These are phyloP conservation scores for Darksidea phi DNA, from an alignment of 495 filamentous ascomycete genomes.

Conservation along the genomic window DNA sequence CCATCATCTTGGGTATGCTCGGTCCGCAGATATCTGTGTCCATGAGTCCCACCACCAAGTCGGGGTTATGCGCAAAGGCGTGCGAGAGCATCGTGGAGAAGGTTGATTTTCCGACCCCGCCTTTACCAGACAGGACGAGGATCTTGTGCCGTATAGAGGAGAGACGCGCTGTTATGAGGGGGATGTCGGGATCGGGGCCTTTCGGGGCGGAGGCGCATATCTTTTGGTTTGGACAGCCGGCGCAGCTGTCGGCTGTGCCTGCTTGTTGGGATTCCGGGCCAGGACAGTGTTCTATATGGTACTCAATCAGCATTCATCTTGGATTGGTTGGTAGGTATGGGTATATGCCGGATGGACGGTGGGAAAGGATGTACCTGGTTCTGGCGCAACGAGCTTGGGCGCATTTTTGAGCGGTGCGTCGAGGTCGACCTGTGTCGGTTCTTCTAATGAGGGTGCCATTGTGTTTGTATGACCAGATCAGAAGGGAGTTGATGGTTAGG, in stretches of 20 bases:
- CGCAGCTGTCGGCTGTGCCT: constrained; percentile 83
- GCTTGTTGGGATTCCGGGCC: constrained; percentile 86
- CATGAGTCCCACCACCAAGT: constrained; percentile 82
- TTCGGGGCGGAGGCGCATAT: constrained; percentile 95
- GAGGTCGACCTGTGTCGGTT: constrained; percentile 63
- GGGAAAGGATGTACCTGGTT: constrained; percentile 60
- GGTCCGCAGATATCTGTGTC: constrained; percentile 97
- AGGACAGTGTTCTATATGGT: constrained; percentile 95
- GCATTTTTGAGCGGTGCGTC: constrained; percentile 65
- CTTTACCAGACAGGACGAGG: constrained; percentile 88
- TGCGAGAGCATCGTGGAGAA: constrained; percentile 84
- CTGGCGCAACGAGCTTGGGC: constrained; percentile 84
- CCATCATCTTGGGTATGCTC: constrained; percentile 96
- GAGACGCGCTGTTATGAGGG: constrained; percentile 79
- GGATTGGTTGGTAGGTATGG: too few species aligned
- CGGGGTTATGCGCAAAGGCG: constrained; percentile 76
- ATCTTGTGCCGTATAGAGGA: constrained; percentile 84
- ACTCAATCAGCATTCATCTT: too few species aligned
- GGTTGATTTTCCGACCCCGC: constrained; percentile 93
- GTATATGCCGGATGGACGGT: not conserved
- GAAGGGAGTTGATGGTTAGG: too few species aligned
- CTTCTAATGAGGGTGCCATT: constrained; percentile 73
- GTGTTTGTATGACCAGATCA: not conserved
- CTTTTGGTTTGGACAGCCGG: constrained; percentile 88
- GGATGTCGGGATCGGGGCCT: constrained; percentile 91